Percentiles rank a stretch among this genome's conserved stretches.
These are phyloP conservation scores for Dothiorella sarmentorum DNA, from an alignment of 2,329 filamentous ascomycete species.

Conservation along the genomic window DNA sequence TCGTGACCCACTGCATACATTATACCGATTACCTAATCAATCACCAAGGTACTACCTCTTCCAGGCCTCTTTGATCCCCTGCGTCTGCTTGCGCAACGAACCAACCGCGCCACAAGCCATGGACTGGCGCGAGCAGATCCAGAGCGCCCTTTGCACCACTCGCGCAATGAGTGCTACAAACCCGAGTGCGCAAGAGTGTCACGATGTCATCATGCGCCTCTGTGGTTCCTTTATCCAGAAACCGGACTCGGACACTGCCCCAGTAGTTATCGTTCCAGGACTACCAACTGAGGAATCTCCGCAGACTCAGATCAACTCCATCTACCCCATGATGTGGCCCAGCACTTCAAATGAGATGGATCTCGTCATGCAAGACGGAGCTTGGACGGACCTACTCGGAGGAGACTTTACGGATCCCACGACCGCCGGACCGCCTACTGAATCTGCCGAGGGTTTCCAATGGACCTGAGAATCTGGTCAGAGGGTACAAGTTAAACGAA, in stretches of 20 bases:
- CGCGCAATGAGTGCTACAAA: constrained; percentile 39
- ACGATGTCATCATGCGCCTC: constrained; percentile 41
- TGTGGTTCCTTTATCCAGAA: constrained; percentile 31
- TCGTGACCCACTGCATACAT: background rate
- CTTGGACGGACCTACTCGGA: constrained; percentile 21
- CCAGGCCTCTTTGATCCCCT: constrained; percentile 49
- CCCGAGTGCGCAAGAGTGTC: constrained; percentile 42
- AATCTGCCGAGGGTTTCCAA: background rate
- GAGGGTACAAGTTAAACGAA: background rate
- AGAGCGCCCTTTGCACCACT: constrained; percentile 37
- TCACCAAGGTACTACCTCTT: constrained; percentile 40
- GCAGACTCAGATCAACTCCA: constrained; percentile 23
- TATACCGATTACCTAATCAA: background rate
- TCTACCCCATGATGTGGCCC: constrained; percentile 24
- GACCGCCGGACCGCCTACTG: background rate
- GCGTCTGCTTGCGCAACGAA: constrained; percentile 46
- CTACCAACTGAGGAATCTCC: constrained; percentile 22
- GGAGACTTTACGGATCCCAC: background rate
- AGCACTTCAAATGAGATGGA: constrained; percentile 22
- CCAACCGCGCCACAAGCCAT: constrained; percentile 36
- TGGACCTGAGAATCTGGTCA: background rate
- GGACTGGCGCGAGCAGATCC: constrained; percentile 44
- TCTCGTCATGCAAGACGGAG: constrained; percentile 23
- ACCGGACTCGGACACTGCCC: constrained; percentile 8
- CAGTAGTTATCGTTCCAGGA: constrained; percentile 10